Conservation (phyloP, 768 basidiomycete genomes). For the Pleurotus cornucopiae region DNA sequence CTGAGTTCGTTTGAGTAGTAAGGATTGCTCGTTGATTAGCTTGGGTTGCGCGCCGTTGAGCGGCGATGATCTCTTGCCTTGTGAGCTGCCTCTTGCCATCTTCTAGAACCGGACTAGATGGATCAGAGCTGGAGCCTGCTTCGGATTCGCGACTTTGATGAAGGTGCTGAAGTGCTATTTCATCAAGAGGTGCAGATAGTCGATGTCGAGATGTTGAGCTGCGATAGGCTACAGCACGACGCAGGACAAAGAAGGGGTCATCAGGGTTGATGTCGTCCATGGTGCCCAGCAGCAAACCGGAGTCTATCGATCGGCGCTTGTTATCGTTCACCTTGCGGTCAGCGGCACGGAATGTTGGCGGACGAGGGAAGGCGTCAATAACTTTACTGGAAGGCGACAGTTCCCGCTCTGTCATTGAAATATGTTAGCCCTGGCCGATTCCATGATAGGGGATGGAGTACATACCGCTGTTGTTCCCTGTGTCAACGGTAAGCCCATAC, state of each 20-base stretch:
- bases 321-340: slow-evolving; percentile 56
- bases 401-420: slow-evolving; percentile 55
- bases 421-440: slow-evolving; percentile 5
- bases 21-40: slow-evolving; percentile 83
- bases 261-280: slow-evolving; percentile 72
- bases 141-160: slow-evolving; percentile 67
- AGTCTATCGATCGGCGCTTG: slow-evolving; percentile 88
- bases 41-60: slow-evolving; percentile 81
- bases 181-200: slow-evolving; percentile 76
- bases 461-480: slow-evolving; percentile 59
- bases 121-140: slow-evolving; percentile 48
- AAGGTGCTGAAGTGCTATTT: slow-evolving; percentile 71
- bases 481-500: slow-evolving; percentile 68
- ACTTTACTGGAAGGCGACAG: slow-evolving; percentile 78
- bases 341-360: slow-evolving; percentile 65
- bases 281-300: slow-evolving; percentile 63
- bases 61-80: slow-evolving; percentile 88
- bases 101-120: slow-evolving; percentile 24
- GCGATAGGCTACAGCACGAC: slow-evolving; percentile 75
- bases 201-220: slow-evolving; percentile 66
- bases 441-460: too few relatives aligned
- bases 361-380: slow-evolving; percentile 76
- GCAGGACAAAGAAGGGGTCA: slow-evolving; percentile 89
- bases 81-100: slow-evolving; percentile 40
- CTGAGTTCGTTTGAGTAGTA: slow-evolving; percentile 77